Base-by-base conservation (phyloP, 1,139 yeast species). In the Lizanozyma gosingica region DNA sequence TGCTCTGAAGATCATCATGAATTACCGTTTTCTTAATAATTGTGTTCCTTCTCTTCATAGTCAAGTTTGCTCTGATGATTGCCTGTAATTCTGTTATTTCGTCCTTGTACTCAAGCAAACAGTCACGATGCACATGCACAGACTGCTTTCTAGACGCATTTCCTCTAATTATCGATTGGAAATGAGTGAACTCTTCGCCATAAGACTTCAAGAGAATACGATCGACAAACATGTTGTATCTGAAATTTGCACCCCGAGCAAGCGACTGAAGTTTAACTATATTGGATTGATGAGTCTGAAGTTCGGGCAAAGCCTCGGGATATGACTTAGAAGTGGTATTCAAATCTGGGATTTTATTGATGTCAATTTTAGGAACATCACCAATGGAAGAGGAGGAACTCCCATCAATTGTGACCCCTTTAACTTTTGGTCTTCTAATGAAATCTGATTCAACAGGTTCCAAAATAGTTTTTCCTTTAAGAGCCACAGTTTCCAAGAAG, bases 221-320 rank as follows among this genome's bases (percentile, higher is more conserved):
- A 49, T 75, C 73, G 35, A 82, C 82, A 56, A 78, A 80, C 65
- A 80, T 65, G 18, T 62, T 62, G 55, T 80, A 83, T 39, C 94
- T 68, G 45, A 76, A 62, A 40, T 76, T 67, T 1, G 84, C 80
- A 18, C 90, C 92, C 48, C 84, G 66, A 6, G 83, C 71, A 27
- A 79, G 59, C 0, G 87, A 72, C 54, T 83, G 92, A 27, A 83
- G 62, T 43, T 62, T 60, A 52, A 68, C 54, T 36, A 69, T 54
- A 41, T 65, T 54, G 3, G 47, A 18, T 2, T 51, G 39, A 38
- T 61, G 53, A 4, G 43, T 32, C 2, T 59, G 60, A 32, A 63
- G 45, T 39, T 58, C 63, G n/a, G 58, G 58, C 29, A 22, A 22
- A 6, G 29, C 29, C 11, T 6, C 6, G 11, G 29, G 9, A 11